Conservation (phyloP, 1,284 basidiomycete genomes). For the Puccinia polysora region DNA sequence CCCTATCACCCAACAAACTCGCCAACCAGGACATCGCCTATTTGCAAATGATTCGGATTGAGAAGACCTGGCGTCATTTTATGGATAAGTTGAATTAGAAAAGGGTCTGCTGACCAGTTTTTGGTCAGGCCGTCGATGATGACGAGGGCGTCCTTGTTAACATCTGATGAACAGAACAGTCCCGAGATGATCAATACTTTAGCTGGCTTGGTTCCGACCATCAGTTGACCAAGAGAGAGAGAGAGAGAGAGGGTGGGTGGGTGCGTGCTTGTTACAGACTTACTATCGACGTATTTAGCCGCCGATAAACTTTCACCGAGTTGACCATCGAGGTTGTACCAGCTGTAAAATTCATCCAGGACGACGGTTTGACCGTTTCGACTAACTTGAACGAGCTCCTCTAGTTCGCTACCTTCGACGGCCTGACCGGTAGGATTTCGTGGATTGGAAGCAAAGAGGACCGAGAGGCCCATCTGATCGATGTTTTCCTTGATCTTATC, state of each 20-base stretch:
- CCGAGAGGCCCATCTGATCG: constrained; percentile 69
- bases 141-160: constrained; percentile 73
- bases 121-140: constrained; percentile 90
- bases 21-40: constrained; percentile 86
- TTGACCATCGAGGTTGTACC: constrained; percentile 62
- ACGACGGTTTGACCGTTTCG: constrained; percentile 71
- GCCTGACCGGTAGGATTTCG: constrained; percentile 85
- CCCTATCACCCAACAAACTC: constrained; percentile 88
- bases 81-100: constrained; percentile 5
- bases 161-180: constrained; percentile 56
- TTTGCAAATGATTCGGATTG: too few relatives aligned
- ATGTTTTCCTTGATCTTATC: constrained; percentile 38
- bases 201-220: constrained; percentile 38
- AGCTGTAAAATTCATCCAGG: constrained; percentile 64
- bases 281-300: constrained; percentile 70
- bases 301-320: constrained; percentile 85
- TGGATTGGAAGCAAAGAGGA: constrained; percentile 82
- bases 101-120: constrained; percentile 57
- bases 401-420: constrained; percentile 69
- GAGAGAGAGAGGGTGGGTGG: constrained; percentile 61
- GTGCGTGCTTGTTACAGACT: too few relatives aligned
- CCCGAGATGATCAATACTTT: constrained; percentile 16
- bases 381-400: constrained; percentile 68
- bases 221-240: constrained; percentile 20
- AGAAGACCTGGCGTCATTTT: too few relatives aligned